A percentile compares a stretch with the other conserved stretches of the same genome.
Conservation (phyloP, 306 rosid species). For the Fragaria nilgerrensis region DNA sequence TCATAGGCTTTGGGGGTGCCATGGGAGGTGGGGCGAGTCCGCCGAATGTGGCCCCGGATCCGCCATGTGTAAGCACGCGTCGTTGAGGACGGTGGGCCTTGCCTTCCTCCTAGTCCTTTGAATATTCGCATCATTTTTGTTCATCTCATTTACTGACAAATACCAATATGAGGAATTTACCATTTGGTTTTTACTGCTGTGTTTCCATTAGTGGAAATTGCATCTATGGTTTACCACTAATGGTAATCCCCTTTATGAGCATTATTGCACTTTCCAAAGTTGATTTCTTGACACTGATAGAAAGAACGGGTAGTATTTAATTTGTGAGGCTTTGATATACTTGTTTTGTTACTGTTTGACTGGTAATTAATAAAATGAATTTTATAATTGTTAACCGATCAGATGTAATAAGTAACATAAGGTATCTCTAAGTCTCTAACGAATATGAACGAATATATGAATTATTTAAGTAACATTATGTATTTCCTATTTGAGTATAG, state of each 20-base stretch:
- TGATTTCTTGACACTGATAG: background rate
- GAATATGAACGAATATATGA: background rate
- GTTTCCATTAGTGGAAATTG: background rate
- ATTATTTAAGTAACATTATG: background rate
- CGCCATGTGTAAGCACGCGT: conserved; percentile 6
- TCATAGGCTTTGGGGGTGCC: background rate
- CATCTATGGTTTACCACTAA: background rate
- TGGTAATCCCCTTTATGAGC: background rate
- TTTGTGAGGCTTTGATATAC: background rate
- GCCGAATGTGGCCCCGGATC: background rate
- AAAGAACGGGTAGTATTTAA: background rate
- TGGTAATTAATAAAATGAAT: too few relatives aligned
- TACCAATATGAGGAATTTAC: background rate
- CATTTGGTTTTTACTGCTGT: background rate
- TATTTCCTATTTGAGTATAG: too few relatives aligned
- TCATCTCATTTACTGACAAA: background rate
- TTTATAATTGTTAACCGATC: too few relatives aligned
- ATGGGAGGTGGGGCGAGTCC: background rate
- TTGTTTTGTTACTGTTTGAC: too few relatives aligned
- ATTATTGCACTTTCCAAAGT: background rate
- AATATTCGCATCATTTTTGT: conserved; percentile 20
- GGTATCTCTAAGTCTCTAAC: too few relatives aligned
- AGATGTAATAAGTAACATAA: too few relatives aligned
- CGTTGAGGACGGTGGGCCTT: background rate
- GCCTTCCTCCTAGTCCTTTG: background rate